A percentile compares a stretch with the other conserved stretches of the same genome.
Evolutionary conservation across 441 rosid genomes (phyloP).

Genomic region (Macaranga tanarius): DNA sequence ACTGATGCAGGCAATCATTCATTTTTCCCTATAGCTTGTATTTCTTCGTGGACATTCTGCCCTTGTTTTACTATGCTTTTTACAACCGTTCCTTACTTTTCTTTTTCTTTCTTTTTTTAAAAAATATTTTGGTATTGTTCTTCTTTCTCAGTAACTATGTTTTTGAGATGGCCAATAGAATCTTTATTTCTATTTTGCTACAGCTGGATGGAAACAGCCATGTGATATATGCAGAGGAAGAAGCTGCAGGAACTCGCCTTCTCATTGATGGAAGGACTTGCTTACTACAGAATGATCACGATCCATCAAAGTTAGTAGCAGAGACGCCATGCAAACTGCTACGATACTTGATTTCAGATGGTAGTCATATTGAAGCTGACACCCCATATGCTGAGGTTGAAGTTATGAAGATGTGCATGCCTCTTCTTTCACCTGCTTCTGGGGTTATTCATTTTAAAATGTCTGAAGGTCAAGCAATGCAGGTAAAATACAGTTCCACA

Average conservation of each 20-base stretch:
- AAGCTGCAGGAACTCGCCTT: conserved; percentile 99
- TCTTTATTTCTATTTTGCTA: conserved; percentile 24
- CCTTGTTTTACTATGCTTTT: neutral
- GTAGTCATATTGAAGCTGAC: conserved; percentile 92
- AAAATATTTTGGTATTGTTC: too few relatives aligned
- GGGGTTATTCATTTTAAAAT: conserved; percentile 82
- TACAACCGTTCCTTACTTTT: neutral
- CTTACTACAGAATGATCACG: conserved; percentile 99
- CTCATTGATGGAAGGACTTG: conserved; percentile 99
- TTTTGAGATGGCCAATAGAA: neutral
- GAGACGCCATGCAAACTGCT: conserved; percentile 99
- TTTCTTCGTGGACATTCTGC: neutral
- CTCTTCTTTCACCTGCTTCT: conserved; percentile 99
- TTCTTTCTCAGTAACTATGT: conserved; percentile 1
- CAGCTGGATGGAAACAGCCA: conserved; percentile 99
- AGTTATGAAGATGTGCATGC: conserved; percentile 99
- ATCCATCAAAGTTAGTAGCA: conserved; percentile 96
- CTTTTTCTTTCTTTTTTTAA: too few relatives aligned
- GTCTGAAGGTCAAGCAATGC: conserved; percentile 99
- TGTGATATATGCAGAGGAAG: conserved; percentile 99
- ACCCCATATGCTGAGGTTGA: conserved; percentile 99
- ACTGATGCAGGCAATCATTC: conserved; percentile 91
- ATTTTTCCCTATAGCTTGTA: conserved; percentile 5
- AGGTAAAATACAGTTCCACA: conserved; percentile 49
- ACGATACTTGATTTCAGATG: conserved; percentile 90